Evolutionary conservation across 2,329 filamentous ascomycete genomes (phyloP).

Genomic region (Ceratocystis alfenasii): DNA sequence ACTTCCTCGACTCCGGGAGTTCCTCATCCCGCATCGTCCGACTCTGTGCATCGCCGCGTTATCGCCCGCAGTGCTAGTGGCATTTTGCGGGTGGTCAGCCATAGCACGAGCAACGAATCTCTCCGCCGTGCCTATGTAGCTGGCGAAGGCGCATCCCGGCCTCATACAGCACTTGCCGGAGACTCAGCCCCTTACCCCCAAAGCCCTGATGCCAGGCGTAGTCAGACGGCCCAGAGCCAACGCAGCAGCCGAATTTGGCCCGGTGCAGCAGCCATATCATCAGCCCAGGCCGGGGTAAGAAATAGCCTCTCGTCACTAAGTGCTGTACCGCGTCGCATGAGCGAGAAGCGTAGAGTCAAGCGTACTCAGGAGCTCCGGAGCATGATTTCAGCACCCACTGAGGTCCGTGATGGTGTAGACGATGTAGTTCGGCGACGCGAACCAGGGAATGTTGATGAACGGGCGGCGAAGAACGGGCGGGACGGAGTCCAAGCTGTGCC

Average conservation of each 20-base stretch:
- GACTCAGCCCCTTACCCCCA: background rate
- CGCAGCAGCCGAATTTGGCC: constrained; percentile 17
- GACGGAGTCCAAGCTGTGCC: background rate
- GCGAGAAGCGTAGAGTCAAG: constrained; percentile 48
- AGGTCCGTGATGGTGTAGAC: constrained; percentile 47
- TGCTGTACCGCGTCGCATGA: constrained; percentile 43
- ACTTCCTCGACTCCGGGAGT: background rate
- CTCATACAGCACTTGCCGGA: constrained; percentile 27
- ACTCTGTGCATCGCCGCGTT: constrained; percentile 41
- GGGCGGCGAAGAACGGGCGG: constrained; percentile 27
- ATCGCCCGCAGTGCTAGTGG: constrained; percentile 49
- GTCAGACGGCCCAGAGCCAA: constrained; percentile 17
- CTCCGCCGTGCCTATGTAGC: constrained; percentile 26
- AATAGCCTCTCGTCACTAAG: constrained; percentile 29
- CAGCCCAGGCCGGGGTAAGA: constrained; percentile 19
- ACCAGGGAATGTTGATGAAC: background rate
- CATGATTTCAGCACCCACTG: constrained; percentile 48
- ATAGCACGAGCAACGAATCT: constrained; percentile 39
- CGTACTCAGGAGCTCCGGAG: constrained; percentile 45
- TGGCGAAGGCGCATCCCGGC: constrained; percentile 26
- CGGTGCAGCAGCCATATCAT: constrained; percentile 1
- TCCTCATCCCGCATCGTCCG: constrained; percentile 17
- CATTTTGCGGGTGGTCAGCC: constrained; percentile 46
- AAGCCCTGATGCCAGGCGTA: constrained; percentile 20
- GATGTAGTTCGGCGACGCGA: constrained; percentile 40